Conservation (phyloP, 257 asterid species). For the Eucommia ulmoides region DNA sequence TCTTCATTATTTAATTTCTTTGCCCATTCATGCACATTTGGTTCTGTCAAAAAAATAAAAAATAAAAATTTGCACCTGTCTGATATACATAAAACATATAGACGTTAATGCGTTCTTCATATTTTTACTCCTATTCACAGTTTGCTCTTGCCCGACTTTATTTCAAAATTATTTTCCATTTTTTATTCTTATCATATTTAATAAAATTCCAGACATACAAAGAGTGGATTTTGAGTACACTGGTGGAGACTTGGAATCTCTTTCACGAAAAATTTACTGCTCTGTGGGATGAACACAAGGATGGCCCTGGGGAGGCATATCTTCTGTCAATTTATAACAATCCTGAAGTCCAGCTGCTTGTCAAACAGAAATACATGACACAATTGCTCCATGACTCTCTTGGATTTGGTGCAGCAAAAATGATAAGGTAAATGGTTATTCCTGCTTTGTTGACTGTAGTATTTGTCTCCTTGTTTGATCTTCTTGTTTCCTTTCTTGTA, state of each 20-base stretch:
- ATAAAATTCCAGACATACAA: conserved; percentile 61
- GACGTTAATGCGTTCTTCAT: no score
- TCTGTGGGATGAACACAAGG: conserved; percentile 84
- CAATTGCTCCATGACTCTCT: conserved; percentile 74
- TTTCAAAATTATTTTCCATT: no score
- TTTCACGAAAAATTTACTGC: conserved; percentile 61
- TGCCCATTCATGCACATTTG: no score
- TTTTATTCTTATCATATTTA: no score
- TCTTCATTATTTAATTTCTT: no score
- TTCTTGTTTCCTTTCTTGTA: background rate
- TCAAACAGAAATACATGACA: conserved; percentile 54
- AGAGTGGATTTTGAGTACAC: conserved; percentile 72
- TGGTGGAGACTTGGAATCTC: conserved; percentile 84
- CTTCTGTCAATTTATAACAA: conserved; percentile 71
- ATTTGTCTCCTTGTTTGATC: conserved; percentile 4
- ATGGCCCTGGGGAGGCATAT: conserved; percentile 92
- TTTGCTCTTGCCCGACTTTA: no score
- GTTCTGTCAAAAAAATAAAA: no score
- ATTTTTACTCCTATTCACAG: no score
- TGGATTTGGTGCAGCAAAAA: conserved; percentile 96
- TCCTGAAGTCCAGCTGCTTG: conserved; percentile 45
- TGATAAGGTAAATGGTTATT: conserved; percentile 54
- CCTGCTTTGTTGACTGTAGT: background rate
- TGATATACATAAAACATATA: no score
- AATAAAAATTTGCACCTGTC: no score